Base-by-base conservation (phyloP, 495 filamentous ascomycete genomes). In the Bacidia gigantensis region DNA sequence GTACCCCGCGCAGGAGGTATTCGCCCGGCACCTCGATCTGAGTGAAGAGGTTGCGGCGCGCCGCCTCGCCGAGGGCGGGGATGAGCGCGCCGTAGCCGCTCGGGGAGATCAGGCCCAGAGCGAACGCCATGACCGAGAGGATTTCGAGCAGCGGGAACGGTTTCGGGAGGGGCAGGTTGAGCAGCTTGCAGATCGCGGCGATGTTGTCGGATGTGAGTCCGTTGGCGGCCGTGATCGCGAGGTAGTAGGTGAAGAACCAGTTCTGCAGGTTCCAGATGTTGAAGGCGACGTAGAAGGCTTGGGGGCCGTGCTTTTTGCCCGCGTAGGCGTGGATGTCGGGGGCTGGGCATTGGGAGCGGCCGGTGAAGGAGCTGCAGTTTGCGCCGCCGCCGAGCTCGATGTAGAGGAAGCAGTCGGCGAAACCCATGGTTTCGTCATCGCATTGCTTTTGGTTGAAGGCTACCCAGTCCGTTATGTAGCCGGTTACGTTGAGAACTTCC, bases 331-430 rank as follows among this genome's bases (percentile, higher is more conserved):
- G 51, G 26, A 29, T 3, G 43, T 53, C 2, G 1, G 18, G 29
- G 23, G 43, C 7, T 5, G n/a, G 26, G 20, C 44, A 21, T 20
- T 38, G 43, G 40, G 22, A 5, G 3, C 17, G 3, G 2, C 21
- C n/a, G 14, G 17, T 20, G 21, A 22, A 11, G 25, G 51, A 18
- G n/a, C 25, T 18, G 51, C 51, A 53, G 18, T 53, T 38, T 9
- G 12, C 26, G 25, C 45, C 32, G 2, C 26, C 44, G 3, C 42
- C 29, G 20, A 53, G 43, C 7, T 48, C 26, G 26, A 40, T n/a
- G 43, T 53, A 44, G 26, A 46, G 45, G 43, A 53, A 53, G 29
- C 51, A 53, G 29, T 53, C 45, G 23, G 51, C 51, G 38, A 53
- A 48, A 17, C 42, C 26, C 11, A 48, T 50, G 23, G 21, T 32